A percentile compares a stretch with the other conserved stretches of the same genome.
phyloP scores from a whole-genome alignment of 1,284 basidiomycete genomes.

The Anthracocystis panici-leucophaei region DNA sequence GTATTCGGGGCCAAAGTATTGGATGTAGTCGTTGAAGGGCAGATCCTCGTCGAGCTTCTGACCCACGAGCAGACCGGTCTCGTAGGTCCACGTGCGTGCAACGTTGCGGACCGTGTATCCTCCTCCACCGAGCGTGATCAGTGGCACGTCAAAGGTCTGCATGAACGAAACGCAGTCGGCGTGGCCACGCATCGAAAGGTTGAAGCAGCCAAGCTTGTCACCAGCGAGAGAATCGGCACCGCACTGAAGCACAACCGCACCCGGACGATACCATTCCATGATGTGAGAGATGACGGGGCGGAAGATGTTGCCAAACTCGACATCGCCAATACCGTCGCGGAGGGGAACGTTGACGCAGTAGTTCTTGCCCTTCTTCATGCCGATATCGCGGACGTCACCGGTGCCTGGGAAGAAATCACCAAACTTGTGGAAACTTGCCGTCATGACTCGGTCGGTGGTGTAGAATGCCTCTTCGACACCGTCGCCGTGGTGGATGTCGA shows the following conservation, averaged over 20 bases:
- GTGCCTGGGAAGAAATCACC: slow-evolving; percentile 98
- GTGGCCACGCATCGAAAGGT: slow-evolving; percentile 92
- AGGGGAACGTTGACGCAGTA: slow-evolving; percentile 95
- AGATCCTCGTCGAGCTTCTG: slow-evolving; percentile 82
- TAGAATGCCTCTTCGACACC: slow-evolving; percentile 99
- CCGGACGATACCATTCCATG: slow-evolving; percentile 89
- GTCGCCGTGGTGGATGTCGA: slow-evolving; percentile 98
- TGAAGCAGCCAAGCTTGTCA: slow-evolving; percentile 96
- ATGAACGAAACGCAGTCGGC: slow-evolving; percentile 90
- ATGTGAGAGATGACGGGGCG: slow-evolving; percentile 79
- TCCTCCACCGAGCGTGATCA: slow-evolving; percentile 92
- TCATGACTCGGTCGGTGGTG: slow-evolving; percentile 96
- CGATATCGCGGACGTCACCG: slow-evolving; percentile 77
- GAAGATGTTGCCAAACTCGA: slow-evolving; percentile 77
- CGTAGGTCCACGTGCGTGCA: slow-evolving; percentile 93
- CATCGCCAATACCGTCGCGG: slow-evolving; percentile 91
- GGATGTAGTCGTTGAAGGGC: slow-evolving; percentile 96
- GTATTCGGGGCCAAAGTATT: slow-evolving; percentile 97
- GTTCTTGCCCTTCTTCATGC: slow-evolving; percentile 85
- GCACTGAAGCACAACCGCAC: slow-evolving; percentile 92
- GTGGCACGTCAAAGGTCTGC: slow-evolving; percentile 84
- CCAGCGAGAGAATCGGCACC: slow-evolving; percentile 95
- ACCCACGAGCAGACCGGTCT: slow-evolving; percentile 92
- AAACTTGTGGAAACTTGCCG: slow-evolving; percentile 90
- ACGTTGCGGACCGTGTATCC: slow-evolving; percentile 95